Conservation (phyloP, 305 asterid species). For the Ruellia speciosa region DNA sequence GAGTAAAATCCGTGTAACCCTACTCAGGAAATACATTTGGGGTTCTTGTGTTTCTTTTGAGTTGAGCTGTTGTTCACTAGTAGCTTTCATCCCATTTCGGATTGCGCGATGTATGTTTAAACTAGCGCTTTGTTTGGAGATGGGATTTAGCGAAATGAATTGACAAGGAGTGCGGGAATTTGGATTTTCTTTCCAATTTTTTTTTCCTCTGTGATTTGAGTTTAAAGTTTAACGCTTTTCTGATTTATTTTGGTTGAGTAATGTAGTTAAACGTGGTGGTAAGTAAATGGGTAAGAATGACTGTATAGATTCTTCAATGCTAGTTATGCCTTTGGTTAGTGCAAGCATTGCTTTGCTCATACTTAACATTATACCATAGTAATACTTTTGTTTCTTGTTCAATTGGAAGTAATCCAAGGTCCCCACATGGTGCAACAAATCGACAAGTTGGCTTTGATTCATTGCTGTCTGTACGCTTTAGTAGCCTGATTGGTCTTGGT, state of each 20-base stretch:
- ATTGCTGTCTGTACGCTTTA: no score
- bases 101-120: background rate
- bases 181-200: constrained; percentile 7
- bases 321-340: background rate
- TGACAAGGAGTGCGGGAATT: background rate
- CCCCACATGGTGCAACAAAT: no score
- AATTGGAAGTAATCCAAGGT: no score
- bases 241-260: background rate
- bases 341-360: background rate
- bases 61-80: constrained; percentile 6
- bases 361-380: background rate
- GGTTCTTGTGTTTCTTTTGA: background rate
- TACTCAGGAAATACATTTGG: no score
- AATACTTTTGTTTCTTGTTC: background rate
- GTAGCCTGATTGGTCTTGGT: no score
- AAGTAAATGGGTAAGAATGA: no score
- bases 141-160: constrained; percentile 10
- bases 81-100: constrained; percentile 7
- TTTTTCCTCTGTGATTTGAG: background rate
- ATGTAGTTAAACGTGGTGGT: background rate
- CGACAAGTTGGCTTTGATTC: no score
- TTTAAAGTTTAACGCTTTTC: background rate
- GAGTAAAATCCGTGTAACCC: background rate
- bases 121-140: constrained; percentile 14
- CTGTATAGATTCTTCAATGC: background rate